phyloP scores from a whole-genome alignment of 805 yeast genomes.

The Isabelozyma heimii region DNA sequence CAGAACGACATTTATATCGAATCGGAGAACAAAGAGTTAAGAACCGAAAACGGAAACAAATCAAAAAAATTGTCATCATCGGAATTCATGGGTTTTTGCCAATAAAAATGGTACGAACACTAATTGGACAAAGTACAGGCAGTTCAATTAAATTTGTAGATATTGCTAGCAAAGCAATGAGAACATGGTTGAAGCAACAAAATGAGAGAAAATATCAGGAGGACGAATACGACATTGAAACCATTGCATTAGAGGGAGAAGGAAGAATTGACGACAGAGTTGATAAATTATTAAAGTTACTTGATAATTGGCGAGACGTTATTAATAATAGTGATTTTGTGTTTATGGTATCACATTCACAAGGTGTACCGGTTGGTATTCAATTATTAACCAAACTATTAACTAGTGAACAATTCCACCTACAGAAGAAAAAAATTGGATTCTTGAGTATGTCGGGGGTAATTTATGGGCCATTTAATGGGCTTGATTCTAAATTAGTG shows the following conservation, averaged over 20 bases:
- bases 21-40: constrained; percentile 3
- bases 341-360: constrained; percentile 31
- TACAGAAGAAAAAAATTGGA: constrained; percentile 21
- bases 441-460: constrained; percentile 37
- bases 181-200: constrained; percentile 20
- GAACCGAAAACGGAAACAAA: constrained; percentile 5
- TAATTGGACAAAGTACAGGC: constrained; percentile 38
- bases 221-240: constrained; percentile 20
- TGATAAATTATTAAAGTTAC: constrained; percentile 18
- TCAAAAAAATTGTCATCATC: constrained; percentile 26
- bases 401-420: not conserved
- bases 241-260: constrained; percentile 41
- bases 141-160: constrained; percentile 26
- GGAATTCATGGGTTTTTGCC: constrained; percentile 42
- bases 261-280: constrained; percentile 32
- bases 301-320: constrained; percentile 31
- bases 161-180: constrained; percentile 26
- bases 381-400: constrained; percentile 22
- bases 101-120: constrained; percentile 32
- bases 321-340: constrained; percentile 30
- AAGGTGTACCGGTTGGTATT: constrained; percentile 31
- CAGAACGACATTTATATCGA: constrained; percentile 27
- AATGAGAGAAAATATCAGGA: constrained; percentile 2
- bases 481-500: constrained; percentile 33
- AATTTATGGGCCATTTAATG: constrained; percentile 28